Base-by-base conservation (phyloP, 2,329 filamentous ascomycete genomes). In the Fusarium sambucinum region DNA sequence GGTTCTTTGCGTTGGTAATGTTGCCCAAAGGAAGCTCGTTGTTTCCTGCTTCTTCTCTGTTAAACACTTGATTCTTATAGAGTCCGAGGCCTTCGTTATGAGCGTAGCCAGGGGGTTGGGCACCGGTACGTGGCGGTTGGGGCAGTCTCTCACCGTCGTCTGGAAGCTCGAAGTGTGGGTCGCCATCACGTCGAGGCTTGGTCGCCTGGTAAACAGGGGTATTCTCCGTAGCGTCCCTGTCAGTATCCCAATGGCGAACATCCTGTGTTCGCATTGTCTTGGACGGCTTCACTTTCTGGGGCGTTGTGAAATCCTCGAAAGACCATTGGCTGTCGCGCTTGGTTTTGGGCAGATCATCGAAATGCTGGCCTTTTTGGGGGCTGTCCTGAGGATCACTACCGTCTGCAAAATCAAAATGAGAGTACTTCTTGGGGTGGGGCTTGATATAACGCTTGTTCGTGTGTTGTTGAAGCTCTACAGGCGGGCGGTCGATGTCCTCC, bases 301-400 rank as follows among this genome's bases (percentile, higher is more conserved):
- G 95, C 1, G 94, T 97, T 17, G 83, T 82, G 73, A 97, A 97
- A 80, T 97, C 94, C 64, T 93, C 88, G 78, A 98, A 98, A 48
- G 89, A 89, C 94, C 95, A 97, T 66, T 92, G 90, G 68, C 89
- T 89, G 61, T 85, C 82, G 76, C 93, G 90, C 81, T 91, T 92
- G 55, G 84, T 83, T 75, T 85, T 86, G 64, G 80, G 78, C 25
- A 77, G 77, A 54, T 84, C 78, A 21, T 84, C 77, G 23, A 80
- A 75, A 5, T 79, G 70, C 10, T 79, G 71, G 52, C 77, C 80
- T n/a, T 81, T 76, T 66, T 81, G 74, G 16, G 83, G 80, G 19
- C 78, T 79, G 51, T 87, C 83, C 63, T 81, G 79, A 17, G 82
- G 80, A 56, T 88, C 85, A 21, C 82, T 85, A 51, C 88, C 89